These are phyloP conservation scores for Calonectria multiphialidica DNA, from an alignment of 2,329 filamentous ascomycete genomes.

Conservation along the genomic window DNA sequence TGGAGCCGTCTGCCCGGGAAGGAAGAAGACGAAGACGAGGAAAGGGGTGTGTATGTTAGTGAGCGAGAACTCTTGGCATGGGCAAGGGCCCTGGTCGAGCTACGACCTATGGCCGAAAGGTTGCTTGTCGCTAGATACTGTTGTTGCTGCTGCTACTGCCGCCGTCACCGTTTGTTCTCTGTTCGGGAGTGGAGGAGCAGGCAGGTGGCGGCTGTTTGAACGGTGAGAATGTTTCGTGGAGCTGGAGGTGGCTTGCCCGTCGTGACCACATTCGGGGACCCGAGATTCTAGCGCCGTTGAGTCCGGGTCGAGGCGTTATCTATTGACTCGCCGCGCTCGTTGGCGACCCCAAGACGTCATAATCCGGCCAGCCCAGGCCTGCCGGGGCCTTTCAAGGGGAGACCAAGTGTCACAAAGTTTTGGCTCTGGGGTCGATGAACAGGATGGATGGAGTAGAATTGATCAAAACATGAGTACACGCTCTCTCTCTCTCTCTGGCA, in stretches of 20 bases:
- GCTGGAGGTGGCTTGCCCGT: not conserved
- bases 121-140: too few species aligned
- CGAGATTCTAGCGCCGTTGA: not conserved
- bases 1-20: slow-evolving; percentile 7
- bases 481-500: too few species aligned
- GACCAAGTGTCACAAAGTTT: not conserved
- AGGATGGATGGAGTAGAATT: not conserved
- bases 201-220: not conserved
- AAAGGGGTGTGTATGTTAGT: not conserved
- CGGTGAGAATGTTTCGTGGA: slow-evolving; percentile 3
- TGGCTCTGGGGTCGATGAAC: not conserved
- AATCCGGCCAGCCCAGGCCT: not conserved
- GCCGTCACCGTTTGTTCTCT: not conserved
- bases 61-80: not conserved
- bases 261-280: not conserved
- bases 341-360: not conserved
- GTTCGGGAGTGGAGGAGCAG: not conserved
- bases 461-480: not conserved
- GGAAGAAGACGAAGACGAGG: not conserved
- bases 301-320: not conserved
- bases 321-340: not conserved
- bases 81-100: not conserved
- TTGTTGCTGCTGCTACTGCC: not conserved
- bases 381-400: not conserved
- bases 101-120: not conserved